Evolutionary conservation across 2,329 filamentous ascomycete species (phyloP).

Genomic region (Colletotrichum orchidophilum): DNA sequence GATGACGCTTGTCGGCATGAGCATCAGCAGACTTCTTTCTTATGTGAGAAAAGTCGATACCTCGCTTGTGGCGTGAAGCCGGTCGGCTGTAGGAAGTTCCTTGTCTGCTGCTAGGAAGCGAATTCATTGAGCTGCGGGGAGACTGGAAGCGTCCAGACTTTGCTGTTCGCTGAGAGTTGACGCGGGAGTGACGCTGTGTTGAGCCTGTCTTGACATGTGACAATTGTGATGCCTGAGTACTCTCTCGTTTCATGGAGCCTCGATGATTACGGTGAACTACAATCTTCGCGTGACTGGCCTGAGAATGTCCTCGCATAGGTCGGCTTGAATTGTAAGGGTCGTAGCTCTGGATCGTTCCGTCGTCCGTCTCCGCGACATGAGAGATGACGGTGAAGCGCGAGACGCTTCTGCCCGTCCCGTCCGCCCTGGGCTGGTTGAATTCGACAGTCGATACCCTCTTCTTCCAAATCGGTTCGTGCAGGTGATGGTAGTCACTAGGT

Average conservation of each 20-base stretch:
- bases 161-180: slow-evolving; percentile 44
- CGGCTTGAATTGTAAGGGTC: slow-evolving; percentile 84
- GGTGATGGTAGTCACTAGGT: slow-evolving; percentile 89
- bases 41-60: slow-evolving; percentile 63
- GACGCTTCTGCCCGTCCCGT: slow-evolving; percentile 61
- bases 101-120: slow-evolving; percentile 57
- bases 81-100: slow-evolving; percentile 52
- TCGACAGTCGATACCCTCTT: slow-evolving; percentile 70
- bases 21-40: slow-evolving; percentile 46
- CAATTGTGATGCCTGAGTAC: slow-evolving; percentile 47
- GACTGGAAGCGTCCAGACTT: slow-evolving; percentile 43
- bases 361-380: slow-evolving; percentile 63
- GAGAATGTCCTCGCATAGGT: slow-evolving; percentile 50
- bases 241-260: slow-evolving; percentile 36
- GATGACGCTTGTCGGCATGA: slow-evolving; percentile 27
- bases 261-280: slow-evolving; percentile 67
- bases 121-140: slow-evolving; percentile 56
- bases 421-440: slow-evolving; percentile 58
- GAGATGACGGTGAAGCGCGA: slow-evolving; percentile 74
- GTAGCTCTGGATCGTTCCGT: slow-evolving; percentile 71
- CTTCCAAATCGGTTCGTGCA: slow-evolving; percentile 66
- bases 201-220: slow-evolving; percentile 48
- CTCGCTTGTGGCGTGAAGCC: slow-evolving; percentile 58
- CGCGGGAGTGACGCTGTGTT: slow-evolving; percentile 36
- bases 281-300: slow-evolving; percentile 72